Base-by-base conservation (phyloP, 164 flowering plant genomes). In the Berberis vulgaris region DNA sequence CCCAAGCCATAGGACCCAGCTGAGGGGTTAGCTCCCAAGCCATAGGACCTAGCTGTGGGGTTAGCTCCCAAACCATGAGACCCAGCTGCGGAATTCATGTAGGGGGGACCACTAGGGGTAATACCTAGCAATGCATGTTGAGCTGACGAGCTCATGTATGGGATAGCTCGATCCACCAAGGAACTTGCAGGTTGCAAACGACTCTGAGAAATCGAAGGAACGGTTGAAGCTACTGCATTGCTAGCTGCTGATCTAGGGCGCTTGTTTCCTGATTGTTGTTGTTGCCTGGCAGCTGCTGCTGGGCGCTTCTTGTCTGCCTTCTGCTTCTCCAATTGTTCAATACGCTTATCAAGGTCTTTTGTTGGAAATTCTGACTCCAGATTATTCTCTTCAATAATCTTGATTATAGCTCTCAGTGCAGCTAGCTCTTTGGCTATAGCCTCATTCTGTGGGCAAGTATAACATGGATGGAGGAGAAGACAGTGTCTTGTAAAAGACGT, bases 281-380 rank as follows among this genome's bases (percentile, higher is more conserved):
- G 57, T 58, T 65, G 74, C 10, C 66, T 7, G 52, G 49, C 60
- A 45, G 77, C 64, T 26, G 67, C 57, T 45, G 81, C 71, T 66
- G 76, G 66, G 11, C 75, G 79, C 62, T 82, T 85, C 65, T 63
- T 76, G 40, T 72, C 72, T 11, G 73, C 73, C 71, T 78, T 80
- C 67, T 64, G 65, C 68, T 73, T 83, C 69, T 80, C 87, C 49
- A 86, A 65, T 67, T 66, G 67, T 72, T 73, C 78, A 46, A 86
- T 69, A 12, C 76, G 84, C 67, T 74, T 80, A 62, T 73, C 67
- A 54, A 86, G 78, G 26, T 44, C 50, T 59, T 47, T 78, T 2
- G 13, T 62, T 1, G 84, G 77, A 68, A 69, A 81, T 61, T 80
- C 74, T 12, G 86, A 74, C 50, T 78, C 84, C 61, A 86, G 83